These are phyloP conservation scores for Colletotrichum gloeosporioides DNA, from an alignment of 2,329 filamentous ascomycete genomes.

Conservation along the genomic window DNA sequence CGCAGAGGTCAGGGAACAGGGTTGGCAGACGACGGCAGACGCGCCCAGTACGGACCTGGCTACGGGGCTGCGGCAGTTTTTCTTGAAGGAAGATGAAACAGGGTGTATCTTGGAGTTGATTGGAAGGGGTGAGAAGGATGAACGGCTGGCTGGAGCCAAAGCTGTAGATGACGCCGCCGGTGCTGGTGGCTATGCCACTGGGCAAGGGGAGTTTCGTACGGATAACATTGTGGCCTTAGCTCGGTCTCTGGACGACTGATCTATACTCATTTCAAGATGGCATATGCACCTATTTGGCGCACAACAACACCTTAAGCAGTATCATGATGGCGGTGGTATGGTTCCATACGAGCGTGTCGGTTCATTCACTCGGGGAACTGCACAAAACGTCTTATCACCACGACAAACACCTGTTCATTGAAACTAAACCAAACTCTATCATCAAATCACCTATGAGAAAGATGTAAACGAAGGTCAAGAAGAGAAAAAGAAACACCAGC, in stretches of 20 bases:
- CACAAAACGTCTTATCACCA: background rate
- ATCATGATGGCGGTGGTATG: too few relatives aligned
- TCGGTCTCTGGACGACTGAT: background rate
- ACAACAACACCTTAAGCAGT: too few relatives aligned
- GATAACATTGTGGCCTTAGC: background rate
- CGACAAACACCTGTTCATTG: background rate
- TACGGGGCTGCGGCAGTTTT: background rate
- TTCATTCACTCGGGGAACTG: too few relatives aligned
- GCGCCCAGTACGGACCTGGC: background rate
- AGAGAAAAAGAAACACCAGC: background rate
- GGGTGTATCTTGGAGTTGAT: background rate
- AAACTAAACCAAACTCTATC: background rate
- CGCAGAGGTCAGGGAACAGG: background rate
- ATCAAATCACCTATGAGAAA: background rate
- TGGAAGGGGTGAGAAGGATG: background rate
- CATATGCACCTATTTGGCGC: too few relatives aligned
- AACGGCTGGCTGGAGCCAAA: background rate
- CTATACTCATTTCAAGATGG: background rate
- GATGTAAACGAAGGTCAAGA: slow-evolving; percentile 17
- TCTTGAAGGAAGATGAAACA: background rate
- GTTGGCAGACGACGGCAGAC: background rate
- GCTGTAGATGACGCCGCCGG: background rate
- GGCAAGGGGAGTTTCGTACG: background rate
- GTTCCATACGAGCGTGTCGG: too few relatives aligned
- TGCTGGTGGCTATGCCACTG: background rate